Evolutionary conservation across 2,329 filamentous ascomycete species (phyloP).

Genomic region (Ceratocystis alfenasii): DNA sequence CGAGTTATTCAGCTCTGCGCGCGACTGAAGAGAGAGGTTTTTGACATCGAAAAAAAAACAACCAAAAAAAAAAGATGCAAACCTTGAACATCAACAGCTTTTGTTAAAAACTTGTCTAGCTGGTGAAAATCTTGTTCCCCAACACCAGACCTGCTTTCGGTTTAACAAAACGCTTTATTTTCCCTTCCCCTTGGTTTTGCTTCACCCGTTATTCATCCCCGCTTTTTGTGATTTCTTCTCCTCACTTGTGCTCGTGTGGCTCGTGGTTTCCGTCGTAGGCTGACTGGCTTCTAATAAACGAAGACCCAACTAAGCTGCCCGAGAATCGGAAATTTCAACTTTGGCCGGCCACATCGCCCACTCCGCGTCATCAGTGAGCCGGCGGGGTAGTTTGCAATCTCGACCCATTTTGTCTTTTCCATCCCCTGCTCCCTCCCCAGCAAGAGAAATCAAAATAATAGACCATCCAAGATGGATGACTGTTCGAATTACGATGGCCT

Average conservation of each 20-base stretch:
- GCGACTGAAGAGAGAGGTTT: not conserved
- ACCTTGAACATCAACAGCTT: slow-evolving; percentile 5
- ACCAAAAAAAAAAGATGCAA: not conserved
- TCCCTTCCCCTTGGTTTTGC: not conserved
- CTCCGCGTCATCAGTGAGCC: not conserved
- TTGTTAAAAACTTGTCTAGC: not conserved
- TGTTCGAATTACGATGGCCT: slow-evolving; percentile 4
- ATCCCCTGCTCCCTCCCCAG: no score
- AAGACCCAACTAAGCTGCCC: not conserved
- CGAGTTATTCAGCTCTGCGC: not conserved
- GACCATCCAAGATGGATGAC: slow-evolving; percentile 16
- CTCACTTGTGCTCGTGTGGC: not conserved
- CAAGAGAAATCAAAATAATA: not conserved
- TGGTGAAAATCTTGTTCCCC: not conserved
- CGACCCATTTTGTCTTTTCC: not conserved
- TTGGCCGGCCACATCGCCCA: not conserved
- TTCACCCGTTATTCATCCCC: not conserved
- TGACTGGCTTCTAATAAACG: not conserved
- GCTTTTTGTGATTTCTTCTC: slow-evolving; percentile 10
- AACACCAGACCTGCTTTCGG: not conserved
- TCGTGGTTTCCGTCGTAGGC: slow-evolving; percentile 4
- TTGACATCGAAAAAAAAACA: not conserved
- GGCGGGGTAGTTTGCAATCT: not conserved
- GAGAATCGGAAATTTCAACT: not conserved
- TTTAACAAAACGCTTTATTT: not conserved